These are phyloP conservation scores for Mallotus japonicus DNA, from an alignment of 441 rosid species.

Conservation along the genomic window DNA sequence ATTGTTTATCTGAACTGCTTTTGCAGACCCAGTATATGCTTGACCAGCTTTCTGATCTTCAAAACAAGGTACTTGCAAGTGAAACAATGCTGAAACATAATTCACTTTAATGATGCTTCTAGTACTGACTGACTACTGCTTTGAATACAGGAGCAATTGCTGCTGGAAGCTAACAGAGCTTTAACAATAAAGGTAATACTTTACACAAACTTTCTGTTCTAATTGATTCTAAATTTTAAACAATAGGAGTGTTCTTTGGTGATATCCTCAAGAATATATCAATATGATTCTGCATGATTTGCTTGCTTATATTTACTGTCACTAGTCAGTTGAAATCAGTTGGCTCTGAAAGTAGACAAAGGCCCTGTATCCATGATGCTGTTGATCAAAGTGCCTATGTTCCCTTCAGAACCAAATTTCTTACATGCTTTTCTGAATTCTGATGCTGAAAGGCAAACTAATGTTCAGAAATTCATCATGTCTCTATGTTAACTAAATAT, in stretches of 20 bases:
- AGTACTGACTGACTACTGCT: slow-evolving; percentile 13
- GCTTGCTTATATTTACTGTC: not conserved
- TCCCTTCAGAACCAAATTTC: not conserved
- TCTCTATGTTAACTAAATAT: too few species aligned
- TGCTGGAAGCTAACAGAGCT: slow-evolving; percentile 86
- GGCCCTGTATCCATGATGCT: not conserved
- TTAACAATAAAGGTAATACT: slow-evolving; percentile 67
- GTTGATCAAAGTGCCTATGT: not conserved
- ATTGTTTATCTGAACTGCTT: not conserved
- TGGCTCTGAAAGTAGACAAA: not conserved
- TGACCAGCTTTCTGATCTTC: slow-evolving; percentile 92
- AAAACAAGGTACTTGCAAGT: slow-evolving; percentile 52
- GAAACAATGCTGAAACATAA: not conserved
- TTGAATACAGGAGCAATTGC: slow-evolving; percentile 58
- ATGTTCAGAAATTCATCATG: not conserved
- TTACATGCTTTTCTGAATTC: not conserved
- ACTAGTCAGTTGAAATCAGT: not conserved
- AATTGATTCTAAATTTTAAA: not conserved
- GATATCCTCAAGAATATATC: not conserved
- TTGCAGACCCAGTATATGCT: slow-evolving; percentile 89
- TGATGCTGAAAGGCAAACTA: not conserved
- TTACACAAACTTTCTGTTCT: not conserved
- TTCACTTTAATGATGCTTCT: not conserved
- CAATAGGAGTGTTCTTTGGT: not conserved
- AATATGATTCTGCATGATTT: not conserved